Conservation (phyloP, 2,329 filamentous ascomycete species). For the Trichoderma asperellum region DNA sequence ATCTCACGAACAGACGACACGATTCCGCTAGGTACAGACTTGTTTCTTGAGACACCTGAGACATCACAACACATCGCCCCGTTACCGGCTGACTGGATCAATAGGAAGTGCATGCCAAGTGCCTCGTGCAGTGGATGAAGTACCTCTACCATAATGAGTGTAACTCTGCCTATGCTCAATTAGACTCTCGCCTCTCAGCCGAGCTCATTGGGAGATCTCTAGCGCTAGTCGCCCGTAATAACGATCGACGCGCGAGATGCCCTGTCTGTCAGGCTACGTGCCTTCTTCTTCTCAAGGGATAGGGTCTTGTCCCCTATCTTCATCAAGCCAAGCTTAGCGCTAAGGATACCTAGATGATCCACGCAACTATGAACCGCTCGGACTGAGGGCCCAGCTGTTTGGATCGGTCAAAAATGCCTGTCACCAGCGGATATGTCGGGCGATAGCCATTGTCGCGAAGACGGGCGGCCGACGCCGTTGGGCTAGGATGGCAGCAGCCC, state of each 20-base stretch:
- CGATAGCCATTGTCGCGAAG: conserved; percentile 12
- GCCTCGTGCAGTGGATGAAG: background rate
- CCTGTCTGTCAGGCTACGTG: conserved; percentile 20
- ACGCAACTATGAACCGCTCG: conserved; percentile 27
- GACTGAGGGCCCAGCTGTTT: conserved; percentile 26
- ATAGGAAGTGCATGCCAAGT: conserved; percentile 6
- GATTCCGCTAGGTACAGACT: background rate
- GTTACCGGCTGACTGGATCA: conserved; percentile 19
- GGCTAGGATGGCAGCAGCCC: background rate
- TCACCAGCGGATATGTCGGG: conserved; percentile 23
- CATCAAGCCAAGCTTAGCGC: conserved; percentile 26
- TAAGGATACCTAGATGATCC: conserved; percentile 27
- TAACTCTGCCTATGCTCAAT: conserved; percentile 25
- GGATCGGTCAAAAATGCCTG: conserved; percentile 27
- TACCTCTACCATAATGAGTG: conserved; percentile 10
- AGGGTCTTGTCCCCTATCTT: conserved; percentile 25
- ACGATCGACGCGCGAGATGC: conserved; percentile 28
- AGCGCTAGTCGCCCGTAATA: conserved; percentile 27
- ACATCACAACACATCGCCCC: conserved; percentile 9
- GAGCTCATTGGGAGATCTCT: conserved; percentile 25
- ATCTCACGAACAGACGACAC: background rate
- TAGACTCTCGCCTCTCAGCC: conserved; percentile 27
- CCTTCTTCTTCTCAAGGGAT: conserved; percentile 16
- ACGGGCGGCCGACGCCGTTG: conserved; percentile 23
- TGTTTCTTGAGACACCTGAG: conserved; percentile 16